These are phyloP conservation scores for Goffeauzyma gilvescens DNA, from an alignment of 768 basidiomycete species.

Conservation along the genomic window DNA sequence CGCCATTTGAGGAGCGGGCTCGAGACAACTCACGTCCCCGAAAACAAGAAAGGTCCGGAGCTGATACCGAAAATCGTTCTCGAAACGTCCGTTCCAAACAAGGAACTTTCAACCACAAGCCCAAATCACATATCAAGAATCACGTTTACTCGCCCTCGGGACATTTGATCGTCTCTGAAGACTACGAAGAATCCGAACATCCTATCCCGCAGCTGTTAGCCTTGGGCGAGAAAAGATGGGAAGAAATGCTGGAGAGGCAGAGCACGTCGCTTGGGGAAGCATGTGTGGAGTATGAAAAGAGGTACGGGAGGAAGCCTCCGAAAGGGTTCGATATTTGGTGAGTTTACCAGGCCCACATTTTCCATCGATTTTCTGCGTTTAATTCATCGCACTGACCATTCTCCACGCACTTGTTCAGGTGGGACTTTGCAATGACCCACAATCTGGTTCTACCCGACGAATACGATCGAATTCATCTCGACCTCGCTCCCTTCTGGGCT, in stretches of 20 bases:
- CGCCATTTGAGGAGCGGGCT: no score
- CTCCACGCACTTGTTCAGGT: conserved; percentile 9
- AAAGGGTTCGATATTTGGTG: conserved; percentile 34
- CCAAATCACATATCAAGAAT: conserved; percentile 3
- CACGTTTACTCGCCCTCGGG: conserved; percentile 25
- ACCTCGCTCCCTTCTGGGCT: conserved; percentile 30
- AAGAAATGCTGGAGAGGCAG: conserved; percentile 28
- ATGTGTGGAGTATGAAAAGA: conserved; percentile 29
- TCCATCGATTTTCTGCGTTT: no score
- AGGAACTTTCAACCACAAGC: no score
- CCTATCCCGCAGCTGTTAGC: conserved; percentile 31
- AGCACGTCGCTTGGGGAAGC: conserved; percentile 29
- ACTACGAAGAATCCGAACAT: conserved; percentile 17
- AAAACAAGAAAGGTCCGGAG: no score
- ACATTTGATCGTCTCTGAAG: conserved; percentile 20
- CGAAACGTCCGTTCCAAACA: no score
- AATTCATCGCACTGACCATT: no score
- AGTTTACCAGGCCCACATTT: conserved; percentile 9
- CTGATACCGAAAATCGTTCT: no score
- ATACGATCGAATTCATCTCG: conserved; percentile 30
- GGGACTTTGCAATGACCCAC: conserved; percentile 23
- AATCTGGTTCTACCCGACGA: conserved; percentile 29
- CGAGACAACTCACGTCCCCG: no score
- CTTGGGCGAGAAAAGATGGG: conserved; percentile 31
- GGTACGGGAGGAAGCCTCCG: conserved; percentile 32